Conservation (phyloP, 805 yeast genomes). For the Metschnikowia reukaufii region DNA sequence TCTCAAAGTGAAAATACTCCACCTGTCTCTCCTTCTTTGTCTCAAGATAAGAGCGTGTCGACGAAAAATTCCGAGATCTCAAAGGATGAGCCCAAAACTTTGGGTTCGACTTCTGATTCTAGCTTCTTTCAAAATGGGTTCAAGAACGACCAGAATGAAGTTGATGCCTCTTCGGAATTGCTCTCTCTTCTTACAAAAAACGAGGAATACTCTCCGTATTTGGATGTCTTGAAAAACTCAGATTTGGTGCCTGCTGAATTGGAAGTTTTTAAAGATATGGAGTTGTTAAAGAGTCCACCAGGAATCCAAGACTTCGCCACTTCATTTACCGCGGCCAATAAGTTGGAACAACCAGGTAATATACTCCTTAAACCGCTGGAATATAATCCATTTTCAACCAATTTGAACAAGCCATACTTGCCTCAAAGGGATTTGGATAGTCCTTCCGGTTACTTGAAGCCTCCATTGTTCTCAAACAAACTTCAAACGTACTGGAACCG, state of each 20-base stretch:
- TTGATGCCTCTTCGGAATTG: constrained; percentile 19
- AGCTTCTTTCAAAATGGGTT: not conserved
- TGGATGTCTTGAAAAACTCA: constrained; percentile 34
- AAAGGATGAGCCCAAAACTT: not conserved
- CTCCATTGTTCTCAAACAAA: constrained; percentile 36
- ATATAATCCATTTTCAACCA: constrained; percentile 27
- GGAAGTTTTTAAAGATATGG: constrained; percentile 35
- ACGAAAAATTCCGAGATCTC: not conserved
- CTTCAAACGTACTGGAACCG: constrained; percentile 43
- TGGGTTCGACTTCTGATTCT: constrained; percentile 1
- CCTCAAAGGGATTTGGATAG: constrained; percentile 20
- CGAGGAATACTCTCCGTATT: constrained; percentile 20
- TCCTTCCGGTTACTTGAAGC: constrained; percentile 22
- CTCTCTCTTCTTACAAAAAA: constrained; percentile 22
- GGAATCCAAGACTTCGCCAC: constrained; percentile 44
- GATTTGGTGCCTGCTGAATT: constrained; percentile 31
- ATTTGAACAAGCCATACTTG: constrained; percentile 36
- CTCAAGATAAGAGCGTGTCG: constrained; percentile 1
- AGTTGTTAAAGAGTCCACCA: constrained; percentile 38
- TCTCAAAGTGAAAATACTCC: constrained; percentile 12
- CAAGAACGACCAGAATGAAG: constrained; percentile 12
- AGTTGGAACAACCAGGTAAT: constrained; percentile 22
- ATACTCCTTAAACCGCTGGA: constrained; percentile 23
- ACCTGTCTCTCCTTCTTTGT: constrained; percentile 4
- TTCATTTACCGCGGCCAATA: constrained; percentile 38